Evolutionary conservation across 2,329 filamentous ascomycete genomes (phyloP).

Genomic region (Colletotrichum somersetense): DNA sequence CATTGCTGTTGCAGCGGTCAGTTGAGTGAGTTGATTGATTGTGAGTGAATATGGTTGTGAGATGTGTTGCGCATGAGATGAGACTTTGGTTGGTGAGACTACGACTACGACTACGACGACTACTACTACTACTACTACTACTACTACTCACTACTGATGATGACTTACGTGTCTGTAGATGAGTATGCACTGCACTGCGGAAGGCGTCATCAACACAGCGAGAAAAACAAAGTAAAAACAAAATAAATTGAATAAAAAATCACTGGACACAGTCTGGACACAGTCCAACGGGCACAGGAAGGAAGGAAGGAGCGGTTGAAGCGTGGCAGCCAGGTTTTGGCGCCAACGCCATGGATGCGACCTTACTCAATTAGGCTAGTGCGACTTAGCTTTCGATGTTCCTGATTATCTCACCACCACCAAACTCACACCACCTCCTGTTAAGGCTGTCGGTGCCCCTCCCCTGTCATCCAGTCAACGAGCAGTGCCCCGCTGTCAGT

Average conservation of each 20-base stretch:
- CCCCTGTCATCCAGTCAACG: neutral
- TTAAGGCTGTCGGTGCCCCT: neutral
- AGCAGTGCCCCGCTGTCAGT: constrained; percentile 18
- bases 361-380: constrained; percentile 1
- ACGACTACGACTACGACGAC: too few species aligned
- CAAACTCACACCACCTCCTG: fast-evolving
- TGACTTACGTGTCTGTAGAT: too few species aligned
- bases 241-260: too few species aligned
- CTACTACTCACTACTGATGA: too few species aligned
- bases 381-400: neutral
- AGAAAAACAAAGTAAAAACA: neutral
- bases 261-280: neutral
- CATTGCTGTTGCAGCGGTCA: too few species aligned
- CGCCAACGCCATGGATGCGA: constrained; percentile 7
- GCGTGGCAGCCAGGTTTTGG: constrained; percentile 33
- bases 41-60: too few species aligned
- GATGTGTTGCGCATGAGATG: too few species aligned
- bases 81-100: too few species aligned
- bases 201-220: too few species aligned
- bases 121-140: too few species aligned
- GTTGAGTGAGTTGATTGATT: too few species aligned
- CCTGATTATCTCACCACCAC: neutral
- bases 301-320: constrained; percentile 5
- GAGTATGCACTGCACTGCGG: too few species aligned
- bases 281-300: neutral